Conservation (phyloP, 129 eudicot species). For the Pulicaria dysenterica region DNA sequence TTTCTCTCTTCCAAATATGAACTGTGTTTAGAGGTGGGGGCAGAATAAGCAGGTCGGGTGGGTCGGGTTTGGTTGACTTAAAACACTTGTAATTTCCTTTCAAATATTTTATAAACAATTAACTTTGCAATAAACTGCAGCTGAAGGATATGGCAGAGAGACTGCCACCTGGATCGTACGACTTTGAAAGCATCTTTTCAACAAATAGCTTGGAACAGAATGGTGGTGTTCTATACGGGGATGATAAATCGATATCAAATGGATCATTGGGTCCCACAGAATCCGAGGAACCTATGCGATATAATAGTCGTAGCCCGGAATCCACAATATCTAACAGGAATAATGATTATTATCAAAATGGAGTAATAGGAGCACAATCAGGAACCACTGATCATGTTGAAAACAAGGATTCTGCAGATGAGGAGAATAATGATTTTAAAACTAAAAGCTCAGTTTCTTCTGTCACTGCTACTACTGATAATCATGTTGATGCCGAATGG, state of each 20-base stretch:
- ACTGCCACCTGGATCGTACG: constrained; percentile 80
- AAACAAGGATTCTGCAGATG: constrained; percentile 40
- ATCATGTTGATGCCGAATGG: constrained; percentile 89
- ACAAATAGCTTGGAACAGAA: constrained; percentile 58
- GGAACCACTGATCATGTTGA: constrained; percentile 34
- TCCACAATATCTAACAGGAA: constrained; percentile 38
- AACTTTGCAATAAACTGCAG: constrained; percentile 33
- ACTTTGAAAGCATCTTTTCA: constrained; percentile 49
- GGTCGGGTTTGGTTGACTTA: no score
- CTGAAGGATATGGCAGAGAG: constrained; percentile 95
- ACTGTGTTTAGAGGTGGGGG: no score
- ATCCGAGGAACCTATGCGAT: neutral
- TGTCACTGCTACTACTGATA: constrained; percentile 15
- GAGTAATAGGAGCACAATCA: constrained; percentile 28
- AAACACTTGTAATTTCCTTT: no score
- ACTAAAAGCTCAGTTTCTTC: constrained; percentile 38
- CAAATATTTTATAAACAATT: no score
- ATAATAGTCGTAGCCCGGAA: constrained; percentile 16
- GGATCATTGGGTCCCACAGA: constrained; percentile 37
- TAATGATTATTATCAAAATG: constrained; percentile 40
- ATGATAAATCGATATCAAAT: constrained; percentile 38
- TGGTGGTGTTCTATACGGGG: constrained; percentile 49
- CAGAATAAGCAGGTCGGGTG: no score
- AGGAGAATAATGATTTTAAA: constrained; percentile 41
- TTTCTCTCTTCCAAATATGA: no score